Percentiles rank a stretch among this genome's conserved stretches.
These are phyloP conservation scores for Wakefieldia striispora DNA, from an alignment of 768 basidiomycete species.

Conservation along the genomic window DNA sequence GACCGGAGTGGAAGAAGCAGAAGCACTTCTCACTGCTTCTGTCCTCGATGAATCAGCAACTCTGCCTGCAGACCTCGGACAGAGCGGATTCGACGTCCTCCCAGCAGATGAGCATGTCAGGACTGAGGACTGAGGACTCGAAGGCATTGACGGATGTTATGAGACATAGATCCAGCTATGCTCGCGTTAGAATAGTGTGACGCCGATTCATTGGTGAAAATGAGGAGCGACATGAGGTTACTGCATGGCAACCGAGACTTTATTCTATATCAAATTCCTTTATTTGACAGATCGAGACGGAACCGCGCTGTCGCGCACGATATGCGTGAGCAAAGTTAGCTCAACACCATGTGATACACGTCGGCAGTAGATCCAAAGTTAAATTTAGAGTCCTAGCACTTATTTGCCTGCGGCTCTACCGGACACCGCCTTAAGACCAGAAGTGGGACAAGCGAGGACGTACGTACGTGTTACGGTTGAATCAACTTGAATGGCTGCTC, in stretches of 20 bases:
- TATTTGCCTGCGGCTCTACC: too few species aligned
- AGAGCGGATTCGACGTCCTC: constrained; percentile 80
- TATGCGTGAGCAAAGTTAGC: background rate
- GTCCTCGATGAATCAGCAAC: constrained; percentile 77
- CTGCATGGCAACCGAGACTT: background rate
- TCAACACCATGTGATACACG: background rate
- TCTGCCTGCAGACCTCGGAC: constrained; percentile 78
- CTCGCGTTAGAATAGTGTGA: background rate
- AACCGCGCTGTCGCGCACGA: constrained; percentile 4
- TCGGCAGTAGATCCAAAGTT: too few species aligned
- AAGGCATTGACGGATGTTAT: background rate
- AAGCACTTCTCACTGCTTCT: constrained; percentile 43
- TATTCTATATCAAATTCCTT: background rate
- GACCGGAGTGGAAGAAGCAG: constrained; percentile 55
- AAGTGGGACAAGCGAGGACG: constrained; percentile 4
- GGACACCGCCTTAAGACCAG: constrained; percentile 2
- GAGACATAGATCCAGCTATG: background rate
- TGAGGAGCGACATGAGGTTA: background rate
- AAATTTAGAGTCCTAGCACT: too few species aligned
- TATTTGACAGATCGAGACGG: constrained; percentile 13
- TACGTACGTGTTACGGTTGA: background rate
- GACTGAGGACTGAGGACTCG: constrained; percentile 15
- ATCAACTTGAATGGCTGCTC: background rate
- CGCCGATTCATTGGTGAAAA: background rate
- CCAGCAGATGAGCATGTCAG: constrained; percentile 44